Evolutionary conservation across 345 rosid species (phyloP), one percentile per base, ranked within the genome.

Genomic region (Murraya paniculata): DNA sequence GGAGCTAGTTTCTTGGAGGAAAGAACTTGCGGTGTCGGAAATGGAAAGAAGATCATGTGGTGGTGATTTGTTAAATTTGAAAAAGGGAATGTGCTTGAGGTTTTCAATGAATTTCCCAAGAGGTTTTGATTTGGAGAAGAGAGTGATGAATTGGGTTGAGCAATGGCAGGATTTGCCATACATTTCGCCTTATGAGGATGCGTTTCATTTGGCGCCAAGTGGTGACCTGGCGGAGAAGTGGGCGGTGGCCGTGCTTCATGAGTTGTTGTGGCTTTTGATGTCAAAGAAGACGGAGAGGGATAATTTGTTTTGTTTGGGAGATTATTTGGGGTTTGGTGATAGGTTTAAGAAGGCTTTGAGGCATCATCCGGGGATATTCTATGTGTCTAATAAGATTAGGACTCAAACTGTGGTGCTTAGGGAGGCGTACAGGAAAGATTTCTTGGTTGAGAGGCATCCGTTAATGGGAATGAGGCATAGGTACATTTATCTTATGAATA

Each of bases 291-390:
- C 93, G 0, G 95, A 93, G 81, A 84, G 82, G 53, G 88, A 86
- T 28, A 95, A 91, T 82, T 25, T 95, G 85, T 48, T 89, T 62
- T 79, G 81, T 45, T 80, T 93, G 68, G 97, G 98, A 61, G 89
- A 92, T 57, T 87, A 87, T 83, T 71, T 95, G 53, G 98, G 94
- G 21, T 86, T 91, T 5, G 90, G 87, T 72, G 78, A 81, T 39
- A 89, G 91, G 78, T 90, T 95, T 48, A 88, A 78, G 80, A 92
- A 87, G 87, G 91, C 87, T 36, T 73, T 93, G 85, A 80, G 80
- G 80, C 97, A 88, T 76, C 97, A 93, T 80, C 98, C 94, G 0
- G 98, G 98, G 75, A 91, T 95, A 7, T 95, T 93, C 82, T 95
- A 93, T 78, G 70, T 88, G 72, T 91, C 95, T 4, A 93, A 93